Evolutionary conservation across 768 basidiomycete species (phyloP).

Genomic region (Lactarius psammicola): DNA sequence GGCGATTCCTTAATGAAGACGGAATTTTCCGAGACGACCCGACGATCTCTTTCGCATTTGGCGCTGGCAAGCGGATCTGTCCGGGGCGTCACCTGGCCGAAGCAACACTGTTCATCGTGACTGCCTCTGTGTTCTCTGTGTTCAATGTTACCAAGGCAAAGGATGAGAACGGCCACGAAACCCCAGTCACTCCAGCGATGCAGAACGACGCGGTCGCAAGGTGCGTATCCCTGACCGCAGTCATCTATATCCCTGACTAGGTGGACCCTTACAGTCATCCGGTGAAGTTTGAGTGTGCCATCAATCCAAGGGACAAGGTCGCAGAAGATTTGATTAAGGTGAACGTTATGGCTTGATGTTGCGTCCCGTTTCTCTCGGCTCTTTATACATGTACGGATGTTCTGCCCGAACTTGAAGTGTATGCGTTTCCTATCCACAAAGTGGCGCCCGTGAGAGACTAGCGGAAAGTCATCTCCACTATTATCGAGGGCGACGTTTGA

Average conservation of each 20-base stretch:
- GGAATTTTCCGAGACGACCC: not conserved
- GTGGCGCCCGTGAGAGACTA: no score
- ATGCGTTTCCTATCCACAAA: no score
- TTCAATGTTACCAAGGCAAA: not conserved
- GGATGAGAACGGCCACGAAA: not conserved
- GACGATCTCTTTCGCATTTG: constrained; percentile 17
- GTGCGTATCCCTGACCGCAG: not conserved
- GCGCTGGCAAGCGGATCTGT: constrained; percentile 27
- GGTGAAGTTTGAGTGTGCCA: no score
- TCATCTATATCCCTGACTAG: not conserved
- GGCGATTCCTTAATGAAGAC: not conserved
- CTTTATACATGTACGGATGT: no score
- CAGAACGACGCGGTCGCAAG: not conserved
- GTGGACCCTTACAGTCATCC: not conserved
- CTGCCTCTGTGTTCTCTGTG: not conserved
- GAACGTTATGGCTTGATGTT: no score
- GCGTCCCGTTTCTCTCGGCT: no score
- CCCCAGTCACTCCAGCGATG: not conserved
- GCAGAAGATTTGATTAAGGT: no score
- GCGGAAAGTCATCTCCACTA: not conserved
- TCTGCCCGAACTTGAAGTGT: no score
- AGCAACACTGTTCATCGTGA: constrained; percentile 8
- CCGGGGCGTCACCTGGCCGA: constrained; percentile 26
- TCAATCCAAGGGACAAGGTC: no score
- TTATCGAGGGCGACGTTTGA: not conserved